Base-by-base conservation (phyloP, 805 yeast species). In the Cyberlindnera nakhonratchasimensis region DNA sequence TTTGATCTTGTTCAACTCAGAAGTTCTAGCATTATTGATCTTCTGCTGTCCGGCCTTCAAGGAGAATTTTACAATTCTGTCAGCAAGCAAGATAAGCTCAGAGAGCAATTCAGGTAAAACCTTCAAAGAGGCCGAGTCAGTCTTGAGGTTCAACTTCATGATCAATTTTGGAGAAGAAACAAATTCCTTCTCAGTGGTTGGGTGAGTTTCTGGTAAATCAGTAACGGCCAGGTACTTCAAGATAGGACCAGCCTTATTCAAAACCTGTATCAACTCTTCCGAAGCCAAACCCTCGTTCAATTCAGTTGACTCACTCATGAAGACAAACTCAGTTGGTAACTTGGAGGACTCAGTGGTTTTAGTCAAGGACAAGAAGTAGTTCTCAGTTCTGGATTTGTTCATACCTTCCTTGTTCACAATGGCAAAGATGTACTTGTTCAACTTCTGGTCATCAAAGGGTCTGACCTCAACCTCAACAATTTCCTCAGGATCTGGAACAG, bases 241-340 rank as follows among this genome's bases (percentile, higher is more conserved):
- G 46, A 77, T 65, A 6, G 68, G 57, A 21, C 67, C 69, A 22
- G 75, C 57, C 34, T 66, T 68, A 12, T 55, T 49, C 45, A 79
- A 59, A 23, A 77, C 66, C 24, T 69, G 69, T 22, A 67, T 64
- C 40, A 82, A 60, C 35, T 72, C 71, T n/a, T 56, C 51, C 39
- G 79, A 72, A 51, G 74, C 71, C 39, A 86, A 66, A 44, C 77
- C 67, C 5, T 79, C 87, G 51, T 82, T 88, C 67, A 86, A 72
- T 62, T 91, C 98, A 47, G 80, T 73, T 43, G 79, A 79, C 71
- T 93, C 99, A 54, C 85, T 72, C 98, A 93, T 90, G 67, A 78
- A 87, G 21, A 87, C 96, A 58, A 74, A 86, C 50, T 84, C 79
- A 34, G 66, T 54, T 26, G 96, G 96, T 54, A 91, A 70, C 51